Evolutionary conservation across 169 alveolate species (phyloP), one percentile per base, ranked within the genome.

Genomic region (Plasmodium knowlesi): DNA sequence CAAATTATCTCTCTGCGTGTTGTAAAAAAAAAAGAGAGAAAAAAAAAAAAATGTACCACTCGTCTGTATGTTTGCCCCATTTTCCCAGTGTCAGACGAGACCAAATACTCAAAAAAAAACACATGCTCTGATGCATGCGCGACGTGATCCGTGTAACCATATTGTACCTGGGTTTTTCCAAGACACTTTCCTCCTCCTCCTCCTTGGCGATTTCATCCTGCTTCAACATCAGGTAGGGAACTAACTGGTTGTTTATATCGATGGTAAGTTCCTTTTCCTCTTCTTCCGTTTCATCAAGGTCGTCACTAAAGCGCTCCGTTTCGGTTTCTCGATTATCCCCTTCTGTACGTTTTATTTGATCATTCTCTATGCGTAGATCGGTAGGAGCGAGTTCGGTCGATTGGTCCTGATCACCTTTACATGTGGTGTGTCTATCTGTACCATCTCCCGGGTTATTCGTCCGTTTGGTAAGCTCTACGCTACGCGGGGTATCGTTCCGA

Each of bases 181-280:
- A 37, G 82, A 16, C 83, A 67, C 34, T 67, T 89, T 89, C 85
- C 39, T 22, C 73, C 3, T 88, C 34, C 14, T 76, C 93, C 30
- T 5, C 73, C 70, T 89, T 89, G 19, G 46, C 72, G 25, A 25
- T 61, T 5, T 89, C 90, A 30, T 34, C 50, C 53, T 78, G 82
- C 73, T 89, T 89, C 82, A 89, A 22, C 81, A 89, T 37, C 70
- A 89, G 37, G 82, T 89, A 89, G 4, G 94, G 94, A 67, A 89
- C 34, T 10, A 89, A 30, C 73, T 89, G 90, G 72, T 89, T 89
- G 79, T 89, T 85, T 14, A 79, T 19, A 34, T 89, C 94, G 50
- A 89, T 89, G 25, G 90, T 78, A 25, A 79, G 89, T 67, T 89
- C 94, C 12, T 79, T 41, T 61, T 34, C 8, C 30, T 54, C 90